Base-by-base conservation (phyloP, 106 monocot species). In the Dioscorea dumetorum region DNA sequence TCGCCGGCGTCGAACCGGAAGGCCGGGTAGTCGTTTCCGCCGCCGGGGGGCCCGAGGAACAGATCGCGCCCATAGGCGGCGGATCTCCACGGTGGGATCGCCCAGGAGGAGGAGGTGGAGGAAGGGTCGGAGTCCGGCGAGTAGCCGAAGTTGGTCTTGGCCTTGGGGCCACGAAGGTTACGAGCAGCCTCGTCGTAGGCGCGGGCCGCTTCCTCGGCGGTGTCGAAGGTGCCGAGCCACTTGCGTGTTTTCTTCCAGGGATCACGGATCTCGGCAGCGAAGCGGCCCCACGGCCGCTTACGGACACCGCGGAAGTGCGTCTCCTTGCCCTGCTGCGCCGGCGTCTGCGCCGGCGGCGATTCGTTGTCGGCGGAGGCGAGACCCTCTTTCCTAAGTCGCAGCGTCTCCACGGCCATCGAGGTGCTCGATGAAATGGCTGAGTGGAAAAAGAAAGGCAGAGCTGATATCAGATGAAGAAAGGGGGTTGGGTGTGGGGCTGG, bases 181-280 rank as follows among this genome's bases (percentile, higher is more conserved):
- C 79, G 69, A 13, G 79, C 74, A 22, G 74, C 79, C 51, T 79
- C 74, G 59, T 79, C 79, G 65, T 79, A 79, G 51, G 74, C 79
- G 24, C 74, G 49, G 12, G 79, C 79, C 13, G 79, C 79, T 32
- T 78, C 78, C 73, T 78, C 78, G 3, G 78, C 78, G 20, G 78
- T 73, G 62, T 78, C 78, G 63, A 78, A 79, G 63, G 79, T 79
- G 5, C 79, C 79, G 5, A 79, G 70, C 79, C 79, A 79, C 50
- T 74, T 79, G 21, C 79, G 22, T 22, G 79, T 79, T 60, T 79
- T 79, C 79, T 79, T 79, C 79, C 74, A 79, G 31, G 79, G 79
- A 56, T 79, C 79, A 17, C 79, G 24, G 48, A 79, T 79, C 74
- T 79, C 79, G 28, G 79, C 79, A 35, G 79, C 79, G 64, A 74